Conservation (phyloP, 2,329 filamentous ascomycete genomes). For the Ophiostoma sp. region DNA sequence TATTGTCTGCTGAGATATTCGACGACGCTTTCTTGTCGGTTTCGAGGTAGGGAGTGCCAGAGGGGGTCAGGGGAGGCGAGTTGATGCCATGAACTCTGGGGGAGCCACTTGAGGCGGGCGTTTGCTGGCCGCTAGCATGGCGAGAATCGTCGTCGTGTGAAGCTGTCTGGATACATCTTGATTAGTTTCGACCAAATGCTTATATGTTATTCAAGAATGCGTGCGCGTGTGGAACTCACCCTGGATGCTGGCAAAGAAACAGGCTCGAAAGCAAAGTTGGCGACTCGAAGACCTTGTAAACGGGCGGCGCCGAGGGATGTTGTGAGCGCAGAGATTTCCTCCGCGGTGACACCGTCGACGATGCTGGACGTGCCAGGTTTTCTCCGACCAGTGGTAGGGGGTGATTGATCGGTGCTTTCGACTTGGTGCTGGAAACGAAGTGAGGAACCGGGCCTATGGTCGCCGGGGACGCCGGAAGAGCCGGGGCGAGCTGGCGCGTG, state of each 20-base stretch:
- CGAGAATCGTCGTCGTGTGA: conserved; percentile 56
- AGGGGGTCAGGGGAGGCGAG: conserved; percentile 83
- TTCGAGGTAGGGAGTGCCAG: conserved; percentile 56
- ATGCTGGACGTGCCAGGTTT: conserved; percentile 31
- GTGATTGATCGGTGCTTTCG: conserved; percentile 58
- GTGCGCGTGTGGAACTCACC: conserved; percentile 44
- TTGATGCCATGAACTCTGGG: conserved; percentile 66
- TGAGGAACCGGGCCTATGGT: conserved; percentile 6
- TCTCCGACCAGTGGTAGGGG: conserved; percentile 28
- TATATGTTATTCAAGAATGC: too few species aligned
- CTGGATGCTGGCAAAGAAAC: conserved; percentile 80
- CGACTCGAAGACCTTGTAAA: conserved; percentile 76
- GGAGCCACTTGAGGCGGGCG: conserved; percentile 60
- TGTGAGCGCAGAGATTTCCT: conserved; percentile 62
- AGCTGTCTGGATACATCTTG: conserved; percentile 41
- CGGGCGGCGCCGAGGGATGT: conserved; percentile 66
- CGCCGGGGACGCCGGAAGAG: conserved; percentile 15
- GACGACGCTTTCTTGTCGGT: conserved; percentile 30
- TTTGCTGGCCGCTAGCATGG: conserved; percentile 58
- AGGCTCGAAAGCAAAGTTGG: conserved; percentile 83
- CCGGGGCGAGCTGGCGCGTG: conserved; percentile 13
- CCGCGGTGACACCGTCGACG: conserved; percentile 37
- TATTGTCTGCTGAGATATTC: conserved; percentile 12
- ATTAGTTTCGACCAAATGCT: neutral
- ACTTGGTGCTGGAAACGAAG: conserved; percentile 69